Evolutionary conservation across 2,329 filamentous ascomycete species (phyloP).

Genomic region (Exophiala alcalophila): DNA sequence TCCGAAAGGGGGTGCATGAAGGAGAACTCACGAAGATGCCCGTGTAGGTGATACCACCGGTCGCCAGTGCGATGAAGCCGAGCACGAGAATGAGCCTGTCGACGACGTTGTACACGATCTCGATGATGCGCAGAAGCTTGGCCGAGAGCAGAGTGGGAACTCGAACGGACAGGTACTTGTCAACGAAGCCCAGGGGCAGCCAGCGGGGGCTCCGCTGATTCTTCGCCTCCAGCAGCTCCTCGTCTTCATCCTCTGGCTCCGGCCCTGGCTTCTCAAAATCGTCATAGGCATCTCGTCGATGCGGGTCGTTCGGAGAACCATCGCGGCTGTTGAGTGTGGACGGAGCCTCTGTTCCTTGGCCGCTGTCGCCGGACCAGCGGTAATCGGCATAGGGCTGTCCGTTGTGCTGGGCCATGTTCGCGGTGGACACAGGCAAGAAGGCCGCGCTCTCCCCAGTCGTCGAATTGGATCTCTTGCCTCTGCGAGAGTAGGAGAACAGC

Average conservation of each 20-base stretch:
- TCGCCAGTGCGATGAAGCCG: conserved; percentile 69
- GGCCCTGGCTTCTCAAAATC: conserved; percentile 47
- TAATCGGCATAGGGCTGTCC: conserved; percentile 46
- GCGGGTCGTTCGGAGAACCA: conserved; percentile 57
- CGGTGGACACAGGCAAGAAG: conserved; percentile 62
- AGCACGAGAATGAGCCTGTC: conserved; percentile 76
- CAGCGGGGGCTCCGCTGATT: conserved; percentile 21
- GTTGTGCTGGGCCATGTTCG: conserved; percentile 52
- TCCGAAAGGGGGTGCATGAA: background rate
- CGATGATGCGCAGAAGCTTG: conserved; percentile 55
- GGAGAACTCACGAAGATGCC: conserved; percentile 73
- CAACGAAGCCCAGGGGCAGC: conserved; percentile 45
- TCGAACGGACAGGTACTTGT: conserved; percentile 53
- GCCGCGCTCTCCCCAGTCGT: conserved; percentile 51
- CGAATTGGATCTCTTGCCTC: conserved; percentile 38
- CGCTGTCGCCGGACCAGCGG: conserved; percentile 68
- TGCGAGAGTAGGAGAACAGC: conserved; percentile 58
- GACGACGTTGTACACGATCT: conserved; percentile 62
- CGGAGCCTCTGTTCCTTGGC: conserved; percentile 69
- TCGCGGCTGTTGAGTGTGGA: conserved; percentile 66
- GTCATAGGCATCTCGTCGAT: conserved; percentile 47
- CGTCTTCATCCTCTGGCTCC: conserved; percentile 41
- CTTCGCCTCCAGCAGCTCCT: conserved; percentile 45
- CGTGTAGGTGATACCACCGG: conserved; percentile 72
- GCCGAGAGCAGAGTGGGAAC: conserved; percentile 43